Evolutionary conservation across 2,329 filamentous ascomycete genomes (phyloP), one percentile per base, ranked within the genome.

Genomic region (Pseudogymnoascus sp.): DNA sequence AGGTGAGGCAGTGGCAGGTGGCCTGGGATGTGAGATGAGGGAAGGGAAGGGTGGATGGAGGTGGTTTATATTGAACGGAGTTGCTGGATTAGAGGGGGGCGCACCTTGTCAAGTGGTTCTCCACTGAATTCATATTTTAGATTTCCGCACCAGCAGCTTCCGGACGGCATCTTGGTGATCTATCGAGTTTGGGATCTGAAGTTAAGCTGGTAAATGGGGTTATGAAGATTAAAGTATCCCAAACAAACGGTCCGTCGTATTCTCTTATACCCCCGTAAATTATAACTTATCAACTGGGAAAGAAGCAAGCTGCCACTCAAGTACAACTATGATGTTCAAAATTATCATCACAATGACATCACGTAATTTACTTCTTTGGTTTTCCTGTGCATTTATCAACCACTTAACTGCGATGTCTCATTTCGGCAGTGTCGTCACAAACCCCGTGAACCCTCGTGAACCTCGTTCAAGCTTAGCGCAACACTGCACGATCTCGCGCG

Each of bases 1-100:
- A 67, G 18, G 64, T 61, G 12, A 64, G 39, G 37, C 66, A 67
- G 54, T 67, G 64, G 54, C 66, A 67, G 51, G 65, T 36, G 21
- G 62, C 64, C 63, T 67, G 21, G 29, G 16, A 39, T 21, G 37
- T 3, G 36, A 45, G 21, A 16, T 7, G 29, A 16, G 8, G n/a
- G 11, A 40, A 51, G 23, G 23, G 23, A 6, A 26, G 4, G 31
- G 42, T n/a, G 21, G 31, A 12, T 16, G 18, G 11, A 18, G 16
- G 12, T 18, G 5, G 39, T 42, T 7, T 18, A 6, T 5, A 16
- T 16, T n/a, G n/a, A 39, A 10, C 8, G 2, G 16, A 40, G 37
- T 40, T 40, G 37, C n/a, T 7, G 37, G 16, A 16, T 26, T 40
- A 40, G 16, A n/a, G 29, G 62, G 26, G 34, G 23, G n/a, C 34